phyloP scores from a whole-genome alignment of 352 stramenopile genomes.

The Phytophthora sp. region DNA sequence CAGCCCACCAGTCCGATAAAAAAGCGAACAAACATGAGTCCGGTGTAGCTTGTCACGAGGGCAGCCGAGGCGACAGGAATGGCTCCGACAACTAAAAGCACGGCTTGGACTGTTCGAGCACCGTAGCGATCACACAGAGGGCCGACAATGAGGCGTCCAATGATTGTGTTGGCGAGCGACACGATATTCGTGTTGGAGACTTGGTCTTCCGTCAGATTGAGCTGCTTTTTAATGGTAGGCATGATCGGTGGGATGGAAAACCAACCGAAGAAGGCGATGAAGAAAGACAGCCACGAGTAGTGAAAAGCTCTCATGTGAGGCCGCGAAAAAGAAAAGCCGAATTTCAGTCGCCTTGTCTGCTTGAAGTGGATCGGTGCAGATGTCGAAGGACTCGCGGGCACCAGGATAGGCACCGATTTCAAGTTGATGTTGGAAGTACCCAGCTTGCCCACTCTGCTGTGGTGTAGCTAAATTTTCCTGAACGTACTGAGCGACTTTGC shows the following conservation, averaged over 20 bases:
- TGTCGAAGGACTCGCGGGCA: constrained; percentile 14
- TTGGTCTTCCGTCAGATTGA: constrained; percentile 86
- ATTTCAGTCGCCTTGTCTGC: constrained; percentile 59
- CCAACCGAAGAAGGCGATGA: constrained; percentile 94
- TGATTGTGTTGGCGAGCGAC: constrained; percentile 85
- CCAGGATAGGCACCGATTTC: neutral
- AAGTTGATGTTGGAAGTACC: neutral
- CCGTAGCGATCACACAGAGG: constrained; percentile 93
- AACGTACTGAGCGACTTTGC: constrained; percentile 2
- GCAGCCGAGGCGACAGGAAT: constrained; percentile 83
- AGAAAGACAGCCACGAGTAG: constrained; percentile 91
- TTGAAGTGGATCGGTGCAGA: constrained; percentile 35
- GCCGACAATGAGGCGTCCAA: constrained; percentile 90
- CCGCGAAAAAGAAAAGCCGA: constrained; percentile 64
- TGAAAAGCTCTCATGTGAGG: constrained; percentile 95
- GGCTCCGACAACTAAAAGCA: constrained; percentile 72
- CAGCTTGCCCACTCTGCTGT: neutral
- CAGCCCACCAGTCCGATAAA: constrained; percentile 93
- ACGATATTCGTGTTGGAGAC: constrained; percentile 91
- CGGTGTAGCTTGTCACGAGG: constrained; percentile 71
- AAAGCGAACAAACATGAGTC: constrained; percentile 84
- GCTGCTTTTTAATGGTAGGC: constrained; percentile 71
- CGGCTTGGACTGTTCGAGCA: constrained; percentile 73
- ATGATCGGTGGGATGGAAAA: constrained; percentile 81
- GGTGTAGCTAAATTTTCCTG: neutral